phyloP scores from a whole-genome alignment of 306 rosid species.

The Begonia fuchsioides region DNA sequence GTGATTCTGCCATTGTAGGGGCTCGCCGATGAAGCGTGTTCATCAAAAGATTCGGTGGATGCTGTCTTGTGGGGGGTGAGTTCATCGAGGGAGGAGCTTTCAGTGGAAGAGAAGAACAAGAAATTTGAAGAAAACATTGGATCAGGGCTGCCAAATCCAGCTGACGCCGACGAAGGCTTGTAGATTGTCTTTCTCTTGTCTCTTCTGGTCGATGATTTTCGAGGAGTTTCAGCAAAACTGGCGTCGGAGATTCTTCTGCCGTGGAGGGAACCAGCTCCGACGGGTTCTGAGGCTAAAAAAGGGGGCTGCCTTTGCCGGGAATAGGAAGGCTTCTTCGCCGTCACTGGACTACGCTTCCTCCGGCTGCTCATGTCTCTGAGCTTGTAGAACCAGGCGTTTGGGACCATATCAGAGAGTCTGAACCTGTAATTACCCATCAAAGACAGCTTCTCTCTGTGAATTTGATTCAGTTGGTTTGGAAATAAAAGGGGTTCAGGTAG shows the following conservation, averaged over 20 bases:
- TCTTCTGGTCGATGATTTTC: neutral
- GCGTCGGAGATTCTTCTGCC: neutral
- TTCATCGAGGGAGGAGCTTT: neutral
- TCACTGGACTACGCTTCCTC: neutral
- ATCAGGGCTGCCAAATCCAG: neutral
- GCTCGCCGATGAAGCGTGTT: neutral
- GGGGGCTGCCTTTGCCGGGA: neutral
- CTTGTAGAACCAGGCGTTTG: constrained; percentile 80
- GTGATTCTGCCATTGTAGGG: neutral
- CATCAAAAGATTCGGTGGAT: neutral
- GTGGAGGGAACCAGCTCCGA: too few species aligned
- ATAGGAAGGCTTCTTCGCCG: neutral
- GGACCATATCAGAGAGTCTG: constrained; percentile 67
- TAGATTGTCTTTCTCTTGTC: neutral
- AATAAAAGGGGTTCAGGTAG: too few species aligned
- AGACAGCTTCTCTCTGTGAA: too few species aligned
- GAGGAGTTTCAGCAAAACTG: neutral
- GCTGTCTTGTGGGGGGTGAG: neutral
- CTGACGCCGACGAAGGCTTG: neutral
- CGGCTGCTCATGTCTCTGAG: constrained; percentile 53
- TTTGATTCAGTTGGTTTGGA: neutral
- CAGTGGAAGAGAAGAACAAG: neutral
- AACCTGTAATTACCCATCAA: constrained; percentile 65
- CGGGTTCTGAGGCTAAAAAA: too few species aligned
- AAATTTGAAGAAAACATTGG: neutral